These are phyloP conservation scores for Pisolithus thermaeus DNA, from an alignment of 1,284 basidiomycete genomes.

Conservation along the genomic window DNA sequence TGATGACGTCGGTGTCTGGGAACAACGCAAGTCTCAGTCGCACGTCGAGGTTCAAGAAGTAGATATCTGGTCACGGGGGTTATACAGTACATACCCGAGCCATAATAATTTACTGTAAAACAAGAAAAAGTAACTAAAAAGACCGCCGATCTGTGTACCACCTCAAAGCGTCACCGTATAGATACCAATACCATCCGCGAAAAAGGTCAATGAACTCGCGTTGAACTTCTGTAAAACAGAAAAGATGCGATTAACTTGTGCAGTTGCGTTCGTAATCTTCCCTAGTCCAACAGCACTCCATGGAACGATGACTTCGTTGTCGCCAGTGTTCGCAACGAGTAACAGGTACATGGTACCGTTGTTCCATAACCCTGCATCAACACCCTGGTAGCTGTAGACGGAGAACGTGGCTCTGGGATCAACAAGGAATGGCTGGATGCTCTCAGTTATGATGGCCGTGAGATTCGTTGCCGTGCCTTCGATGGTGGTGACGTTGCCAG, in stretches of 20 bases:
- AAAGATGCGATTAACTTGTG: constrained; percentile 14
- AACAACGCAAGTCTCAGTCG: no score
- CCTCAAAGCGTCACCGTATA: constrained; percentile 14
- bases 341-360: constrained; percentile 20
- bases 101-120: background rate
- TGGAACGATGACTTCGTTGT: constrained; percentile 5
- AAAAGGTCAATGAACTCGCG: constrained; percentile 17
- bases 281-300: constrained; percentile 18
- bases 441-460: background rate
- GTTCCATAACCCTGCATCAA: constrained; percentile 22
- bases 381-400: constrained; percentile 10
- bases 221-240: constrained; percentile 11
- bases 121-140: background rate
- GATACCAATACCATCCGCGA: constrained; percentile 17
- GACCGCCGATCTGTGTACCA: background rate
- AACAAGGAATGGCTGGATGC: constrained; percentile 19
- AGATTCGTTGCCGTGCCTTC: constrained; percentile 15
- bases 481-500: constrained; percentile 18
- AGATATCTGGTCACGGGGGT: no score
- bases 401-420: constrained; percentile 4
- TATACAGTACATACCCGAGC: no score
- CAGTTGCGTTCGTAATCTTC: constrained; percentile 13
- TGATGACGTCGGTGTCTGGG: no score
- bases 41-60: no score
- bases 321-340: constrained; percentile 12